These are phyloP conservation scores for Kodamaea kakaduensis DNA, from an alignment of 805 yeast genomes.

Conservation along the genomic window DNA sequence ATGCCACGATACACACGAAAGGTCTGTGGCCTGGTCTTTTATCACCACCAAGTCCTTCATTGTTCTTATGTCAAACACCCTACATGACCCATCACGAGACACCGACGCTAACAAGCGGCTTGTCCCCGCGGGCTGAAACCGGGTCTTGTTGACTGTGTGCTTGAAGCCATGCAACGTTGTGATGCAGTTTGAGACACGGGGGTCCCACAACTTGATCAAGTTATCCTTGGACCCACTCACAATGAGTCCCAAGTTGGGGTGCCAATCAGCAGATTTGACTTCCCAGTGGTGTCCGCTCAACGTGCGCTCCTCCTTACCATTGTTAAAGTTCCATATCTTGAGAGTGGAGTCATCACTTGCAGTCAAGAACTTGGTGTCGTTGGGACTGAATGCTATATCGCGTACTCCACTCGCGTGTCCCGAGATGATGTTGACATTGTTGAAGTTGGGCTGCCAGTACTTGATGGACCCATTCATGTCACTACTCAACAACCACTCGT, in stretches of 20 bases:
- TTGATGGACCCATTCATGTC: slow-evolving; percentile 90
- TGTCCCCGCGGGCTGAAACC: slow-evolving; percentile 82
- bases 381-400: slow-evolving; percentile 85
- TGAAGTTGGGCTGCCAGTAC: slow-evolving; percentile 97
- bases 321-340: slow-evolving; percentile 93
- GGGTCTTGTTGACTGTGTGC: slow-evolving; percentile 83
- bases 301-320: slow-evolving; percentile 74
- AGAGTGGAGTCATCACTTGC: slow-evolving; percentile 88
- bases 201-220: slow-evolving; percentile 93
- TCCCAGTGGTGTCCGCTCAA: slow-evolving; percentile 98
- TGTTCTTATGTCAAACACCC: slow-evolving; percentile 82
- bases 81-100: slow-evolving; percentile 82
- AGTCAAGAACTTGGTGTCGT: slow-evolving; percentile 87
- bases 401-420: slow-evolving; percentile 81
- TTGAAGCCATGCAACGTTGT: slow-evolving; percentile 87
- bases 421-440: slow-evolving; percentile 77
- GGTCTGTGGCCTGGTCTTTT: slow-evolving; percentile 78
- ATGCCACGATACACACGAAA: slow-evolving; percentile 87
- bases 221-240: slow-evolving; percentile 96
- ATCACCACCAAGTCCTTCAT: slow-evolving; percentile 74
- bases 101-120: slow-evolving; percentile 73
- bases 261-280: slow-evolving; percentile 97
- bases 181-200: slow-evolving; percentile 69
- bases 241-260: slow-evolving; percentile 76
- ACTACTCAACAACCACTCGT: slow-evolving; percentile 92